Evolutionary conservation across 768 basidiomycete species (phyloP), one percentile per base, ranked within the genome.

Genomic region (Pholiota molesta): DNA sequence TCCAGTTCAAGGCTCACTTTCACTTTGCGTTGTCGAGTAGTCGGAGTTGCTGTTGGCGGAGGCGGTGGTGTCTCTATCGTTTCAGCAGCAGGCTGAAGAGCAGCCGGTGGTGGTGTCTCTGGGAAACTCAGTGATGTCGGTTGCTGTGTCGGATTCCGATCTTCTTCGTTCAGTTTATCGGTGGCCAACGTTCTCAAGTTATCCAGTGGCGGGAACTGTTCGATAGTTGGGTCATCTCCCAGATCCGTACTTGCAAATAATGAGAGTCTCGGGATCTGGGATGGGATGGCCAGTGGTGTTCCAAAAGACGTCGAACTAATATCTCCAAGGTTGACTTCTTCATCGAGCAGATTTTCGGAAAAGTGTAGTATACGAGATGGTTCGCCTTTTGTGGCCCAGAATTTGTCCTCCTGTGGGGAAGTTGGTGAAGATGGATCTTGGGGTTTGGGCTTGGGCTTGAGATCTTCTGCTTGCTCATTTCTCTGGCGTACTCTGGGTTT

Each of bases 1-100:
- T 92, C 90, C 23, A 90, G 77, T 61, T 90, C 87, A 11, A 75
- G 74, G 44, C 83, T 91, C n/a, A 88, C 71, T 66, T 77, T 81
- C 39, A 87, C 70, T 66, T 79, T 84, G 47, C 71, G 55, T 65
- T 61, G 68, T 13, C 60, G 59, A 26, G 60, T 39, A 31, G 55
- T 59, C 11, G 69, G 47, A 3, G 65, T 63, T 57, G 63, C 68
- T 28, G 65, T 59, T 10, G 69, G 47, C 68, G 72, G 16, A 57
- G 56, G 40, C 44, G 61, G 23, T 19, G 62, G 53, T 17, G 59
- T 31, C 11, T 49, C 23, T 19, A 23, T 29, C 10, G 29, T 3
- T 33, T 23, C 21, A 19, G 29, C 52, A 14, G 54, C 40, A 5
- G 39, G 11, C 9, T 52, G 59, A 6, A 52, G 40, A 10, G 57